Conservation (phyloP, 139 green algal genomes). For the Volvox africanus region DNA sequence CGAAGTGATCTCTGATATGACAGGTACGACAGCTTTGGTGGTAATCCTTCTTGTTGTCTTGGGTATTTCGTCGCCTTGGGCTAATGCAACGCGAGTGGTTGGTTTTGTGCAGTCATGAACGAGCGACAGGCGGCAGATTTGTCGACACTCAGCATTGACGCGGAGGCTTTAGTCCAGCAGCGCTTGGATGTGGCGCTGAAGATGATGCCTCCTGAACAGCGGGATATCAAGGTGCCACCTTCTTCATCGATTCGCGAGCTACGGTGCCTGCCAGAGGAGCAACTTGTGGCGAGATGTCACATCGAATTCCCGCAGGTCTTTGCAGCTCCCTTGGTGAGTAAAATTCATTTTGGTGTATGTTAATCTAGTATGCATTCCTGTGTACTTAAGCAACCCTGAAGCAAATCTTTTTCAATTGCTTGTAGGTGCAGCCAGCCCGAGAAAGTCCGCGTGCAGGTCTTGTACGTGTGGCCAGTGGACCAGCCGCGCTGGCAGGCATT, state of each 20-base stretch:
- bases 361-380: not conserved
- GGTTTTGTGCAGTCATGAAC: not conserved
- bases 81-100: too few species aligned
- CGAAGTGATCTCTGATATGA: not conserved
- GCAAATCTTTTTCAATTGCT: not conserved
- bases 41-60: too few species aligned
- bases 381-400: not conserved
- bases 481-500: not conserved
- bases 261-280: slow-evolving; percentile 61
- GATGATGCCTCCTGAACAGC: not conserved
- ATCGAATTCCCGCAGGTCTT: slow-evolving; percentile 55
- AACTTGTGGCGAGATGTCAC: slow-evolving; percentile 59
- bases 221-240: not conserved
- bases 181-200: not conserved
- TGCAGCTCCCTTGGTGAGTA: not conserved
- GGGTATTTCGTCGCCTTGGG: too few species aligned
- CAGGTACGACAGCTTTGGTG: not conserved
- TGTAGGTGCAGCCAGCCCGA: not conserved
- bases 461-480: not conserved
- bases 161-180: not conserved
- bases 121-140: not conserved
- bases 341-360: not conserved
- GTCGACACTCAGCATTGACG: not conserved
- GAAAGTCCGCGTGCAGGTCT: not conserved
- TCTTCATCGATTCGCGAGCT: slow-evolving; percentile 46